Percentiles rank a stretch among this genome's conserved stretches.
Evolutionary conservation across 164 flowering plant species (phyloP).

Genomic region (Vitis cinerea): DNA sequence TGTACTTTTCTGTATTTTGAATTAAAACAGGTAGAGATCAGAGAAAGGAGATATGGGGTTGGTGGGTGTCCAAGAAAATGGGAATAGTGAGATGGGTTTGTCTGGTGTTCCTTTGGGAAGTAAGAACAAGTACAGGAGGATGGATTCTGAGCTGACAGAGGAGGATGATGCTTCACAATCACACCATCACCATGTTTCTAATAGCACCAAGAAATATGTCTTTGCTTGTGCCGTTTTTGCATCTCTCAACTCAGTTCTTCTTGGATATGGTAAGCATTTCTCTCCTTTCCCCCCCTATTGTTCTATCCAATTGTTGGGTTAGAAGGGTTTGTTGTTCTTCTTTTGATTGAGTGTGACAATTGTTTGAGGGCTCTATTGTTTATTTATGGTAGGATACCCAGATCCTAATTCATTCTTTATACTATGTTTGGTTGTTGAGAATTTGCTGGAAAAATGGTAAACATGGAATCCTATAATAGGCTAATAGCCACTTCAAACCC

Average conservation of each 20-base stretch:
- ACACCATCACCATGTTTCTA: conserved; percentile 21
- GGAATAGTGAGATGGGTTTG: conserved; percentile 36
- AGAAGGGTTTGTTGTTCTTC: neutral
- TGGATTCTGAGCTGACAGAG: conserved; percentile 46
- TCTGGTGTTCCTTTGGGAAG: conserved; percentile 36
- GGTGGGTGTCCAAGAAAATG: conserved; percentile 48
- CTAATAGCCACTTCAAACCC: neutral
- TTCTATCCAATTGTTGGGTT: neutral
- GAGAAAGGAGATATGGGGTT: conserved; percentile 19
- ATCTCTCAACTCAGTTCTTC: conserved; percentile 73
- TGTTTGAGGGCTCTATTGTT: neutral
- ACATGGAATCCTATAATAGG: neutral
- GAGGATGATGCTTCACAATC: conserved; percentile 27
- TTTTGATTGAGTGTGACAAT: neutral
- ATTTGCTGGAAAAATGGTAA: neutral
- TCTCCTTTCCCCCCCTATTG: neutral
- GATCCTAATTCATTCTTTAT: neutral
- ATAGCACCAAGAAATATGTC: conserved; percentile 51
- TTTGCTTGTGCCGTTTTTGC: conserved; percentile 74
- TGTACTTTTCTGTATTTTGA: conserved; percentile 1
- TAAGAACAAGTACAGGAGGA: conserved; percentile 61
- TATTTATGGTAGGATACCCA: neutral
- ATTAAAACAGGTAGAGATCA: neutral
- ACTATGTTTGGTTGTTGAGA: neutral
- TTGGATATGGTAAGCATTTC: conserved; percentile 62